Evolutionary conservation across 1,284 basidiomycete species (phyloP).

Genomic region (Trametes polyzona): DNA sequence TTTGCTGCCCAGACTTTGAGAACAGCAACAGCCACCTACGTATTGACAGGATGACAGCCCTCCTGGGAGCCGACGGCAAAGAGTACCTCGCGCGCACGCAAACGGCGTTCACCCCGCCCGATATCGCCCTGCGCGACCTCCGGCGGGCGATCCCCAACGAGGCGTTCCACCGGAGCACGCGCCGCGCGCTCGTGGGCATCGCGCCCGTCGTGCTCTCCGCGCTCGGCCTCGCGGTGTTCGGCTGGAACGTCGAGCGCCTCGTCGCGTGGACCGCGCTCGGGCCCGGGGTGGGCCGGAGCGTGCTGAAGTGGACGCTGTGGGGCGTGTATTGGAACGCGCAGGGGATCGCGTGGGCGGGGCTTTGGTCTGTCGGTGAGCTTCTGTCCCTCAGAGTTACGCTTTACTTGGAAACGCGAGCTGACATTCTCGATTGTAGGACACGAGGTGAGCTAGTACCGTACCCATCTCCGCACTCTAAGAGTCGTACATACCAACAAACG

Average conservation of each 20-base stretch:
- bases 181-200: neutral
- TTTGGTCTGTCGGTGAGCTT: conserved; percentile 30
- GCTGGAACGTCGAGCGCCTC: neutral
- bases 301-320: conserved; percentile 20
- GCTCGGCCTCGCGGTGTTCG: neutral
- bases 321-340: conserved; percentile 30
- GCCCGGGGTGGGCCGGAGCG: neutral
- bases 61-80: neutral
- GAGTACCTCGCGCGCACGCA: conserved; percentile 2
- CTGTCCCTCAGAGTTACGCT: neutral
- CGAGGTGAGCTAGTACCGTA: conserved; percentile 9
- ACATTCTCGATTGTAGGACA: neutral
- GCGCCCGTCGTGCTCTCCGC: neutral
- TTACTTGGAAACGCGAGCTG: conserved; percentile 1
- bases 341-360: conserved; percentile 26
- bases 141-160: neutral
- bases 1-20: too few species aligned
- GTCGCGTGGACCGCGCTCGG: neutral
- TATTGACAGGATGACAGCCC: neutral
- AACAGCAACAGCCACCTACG: neutral
- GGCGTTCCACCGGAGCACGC: conserved; percentile 1
- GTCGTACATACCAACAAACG: neutral
- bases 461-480: neutral
- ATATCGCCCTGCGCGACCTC: neutral
- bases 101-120: neutral